Evolutionary conservation across 148 eudicot species (phyloP), one percentile per base, ranked within the genome.

Genomic region (Selenicereus undatus): DNA sequence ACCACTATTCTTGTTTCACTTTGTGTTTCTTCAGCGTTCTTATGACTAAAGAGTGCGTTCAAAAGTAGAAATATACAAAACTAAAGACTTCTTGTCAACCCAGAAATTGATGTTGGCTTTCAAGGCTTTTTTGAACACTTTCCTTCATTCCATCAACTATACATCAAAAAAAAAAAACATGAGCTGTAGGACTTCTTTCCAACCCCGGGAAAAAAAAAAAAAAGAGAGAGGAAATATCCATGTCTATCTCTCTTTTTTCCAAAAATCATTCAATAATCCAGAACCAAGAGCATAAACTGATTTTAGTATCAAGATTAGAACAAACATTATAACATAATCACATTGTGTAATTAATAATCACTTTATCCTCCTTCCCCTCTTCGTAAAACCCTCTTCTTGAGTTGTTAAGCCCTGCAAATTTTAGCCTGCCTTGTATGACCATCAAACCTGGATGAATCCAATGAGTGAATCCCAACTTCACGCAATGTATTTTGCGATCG

Each of bases 401-500:
- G 3, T 21, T 3, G 27, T 85, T 48, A 88, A 48, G 86, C 91
- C 70, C 84, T 87, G 81, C 93, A 88, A 79, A 86, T 75, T 66
- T 56, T 80, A 22, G 60, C 64, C 36, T 56, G 79, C 74, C 85
- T 82, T 52, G 80, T 83, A 87, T 86, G 87, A 83, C 87, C 88
- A 75, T 87, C 89, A 65, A 85, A 68, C 73, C 72, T 89, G 12
- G 92, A 86, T 69, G 89, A 81, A 43, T 89, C 79, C 77, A 89
- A 85, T 39, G 92, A 81, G 70, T 81, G 85, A 64, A 86, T 43
- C 62, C 90, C 90, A 48, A 82, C 32, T 76, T 90, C 87, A 81
- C 90, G 88, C 22, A 77, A 64, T 5, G 85, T 84, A 81, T 89
- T 89, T 73, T 88, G 80, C 51, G 93, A 82, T 76, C 85, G 82